phyloP scores from a whole-genome alignment of 768 basidiomycete species.

The Boletales sp. region DNA sequence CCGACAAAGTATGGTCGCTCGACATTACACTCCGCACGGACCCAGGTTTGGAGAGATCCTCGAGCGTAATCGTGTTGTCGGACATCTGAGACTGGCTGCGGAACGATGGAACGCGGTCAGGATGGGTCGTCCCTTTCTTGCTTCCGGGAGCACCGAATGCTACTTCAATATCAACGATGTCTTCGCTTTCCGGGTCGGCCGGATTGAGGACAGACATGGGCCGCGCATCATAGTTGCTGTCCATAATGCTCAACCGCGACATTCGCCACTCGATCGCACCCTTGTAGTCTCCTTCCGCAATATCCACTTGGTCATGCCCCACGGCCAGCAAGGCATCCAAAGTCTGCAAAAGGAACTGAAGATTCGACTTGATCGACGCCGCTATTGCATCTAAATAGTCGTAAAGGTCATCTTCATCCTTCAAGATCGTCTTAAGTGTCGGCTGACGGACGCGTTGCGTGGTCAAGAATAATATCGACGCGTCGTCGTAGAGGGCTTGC shows the following conservation, averaged over 20 bases:
- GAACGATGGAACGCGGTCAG: slow-evolving; percentile 25
- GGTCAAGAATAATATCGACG: slow-evolving; percentile 54
- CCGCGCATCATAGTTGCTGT: slow-evolving; percentile 45
- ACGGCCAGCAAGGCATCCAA: slow-evolving; percentile 59
- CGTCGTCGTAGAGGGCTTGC: slow-evolving; percentile 75
- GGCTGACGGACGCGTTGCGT: slow-evolving; percentile 41
- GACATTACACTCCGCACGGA: slow-evolving; percentile 19
- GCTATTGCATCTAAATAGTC: slow-evolving; percentile 50
- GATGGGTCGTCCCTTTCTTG: slow-evolving; percentile 22
- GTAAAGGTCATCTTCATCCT: slow-evolving; percentile 21
- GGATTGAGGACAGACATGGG: slow-evolving; percentile 37
- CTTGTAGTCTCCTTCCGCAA: slow-evolving; percentile 67
- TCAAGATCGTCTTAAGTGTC: neutral
- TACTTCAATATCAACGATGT: slow-evolving; percentile 56
- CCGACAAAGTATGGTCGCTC: slow-evolving; percentile 23
- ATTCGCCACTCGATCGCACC: slow-evolving; percentile 76
- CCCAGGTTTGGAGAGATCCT: slow-evolving; percentile 21
- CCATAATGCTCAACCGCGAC: slow-evolving; percentile 64
- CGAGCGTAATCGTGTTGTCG: slow-evolving; percentile 31
- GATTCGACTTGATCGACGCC: slow-evolving; percentile 53
- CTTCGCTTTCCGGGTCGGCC: slow-evolving; percentile 42
- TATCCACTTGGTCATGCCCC: slow-evolving; percentile 68
- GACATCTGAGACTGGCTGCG: slow-evolving; percentile 34
- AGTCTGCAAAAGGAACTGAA: slow-evolving; percentile 52
- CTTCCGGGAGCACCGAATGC: slow-evolving; percentile 44